Conservation (phyloP, 345 rosid species). For the Eucalyptus sp. region DNA sequence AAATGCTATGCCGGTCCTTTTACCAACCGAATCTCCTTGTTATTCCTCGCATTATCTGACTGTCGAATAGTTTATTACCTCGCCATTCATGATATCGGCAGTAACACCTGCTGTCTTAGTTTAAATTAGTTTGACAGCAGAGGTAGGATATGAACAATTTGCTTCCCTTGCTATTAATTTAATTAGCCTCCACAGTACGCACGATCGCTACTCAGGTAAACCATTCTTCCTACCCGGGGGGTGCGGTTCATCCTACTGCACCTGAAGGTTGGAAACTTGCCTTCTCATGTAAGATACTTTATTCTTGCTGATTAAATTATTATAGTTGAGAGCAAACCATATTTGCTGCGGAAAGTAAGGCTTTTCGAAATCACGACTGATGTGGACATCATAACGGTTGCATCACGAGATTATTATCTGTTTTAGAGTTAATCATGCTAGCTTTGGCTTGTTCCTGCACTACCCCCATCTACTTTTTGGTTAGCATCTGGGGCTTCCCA, state of each 20-base stretch:
- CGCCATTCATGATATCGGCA: not conserved
- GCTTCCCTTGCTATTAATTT: not conserved
- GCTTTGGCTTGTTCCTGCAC: not conserved
- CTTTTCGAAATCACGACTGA: not conserved
- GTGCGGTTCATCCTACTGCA: not conserved
- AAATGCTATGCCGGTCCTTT: not conserved
- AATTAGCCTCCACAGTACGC: not conserved
- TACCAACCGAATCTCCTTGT: not conserved
- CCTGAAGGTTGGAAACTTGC: not conserved
- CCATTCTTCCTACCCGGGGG: not conserved
- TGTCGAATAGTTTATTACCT: not conserved
- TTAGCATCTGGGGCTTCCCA: not conserved
- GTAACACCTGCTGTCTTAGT: not conserved
- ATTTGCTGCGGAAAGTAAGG: not conserved
- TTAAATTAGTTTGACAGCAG: not conserved
- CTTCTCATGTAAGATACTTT: not conserved
- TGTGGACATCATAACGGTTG: not conserved
- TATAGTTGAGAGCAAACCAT: not conserved
- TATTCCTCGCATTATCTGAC: not conserved
- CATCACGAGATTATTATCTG: not conserved
- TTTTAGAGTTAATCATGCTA: not conserved
- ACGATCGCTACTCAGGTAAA: not conserved
- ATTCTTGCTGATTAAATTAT: not conserved
- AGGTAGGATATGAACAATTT: not conserved
- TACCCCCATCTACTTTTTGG: not conserved